Base-by-base conservation (phyloP, 768 basidiomycete species). In the Hemileccinum impolitum region DNA sequence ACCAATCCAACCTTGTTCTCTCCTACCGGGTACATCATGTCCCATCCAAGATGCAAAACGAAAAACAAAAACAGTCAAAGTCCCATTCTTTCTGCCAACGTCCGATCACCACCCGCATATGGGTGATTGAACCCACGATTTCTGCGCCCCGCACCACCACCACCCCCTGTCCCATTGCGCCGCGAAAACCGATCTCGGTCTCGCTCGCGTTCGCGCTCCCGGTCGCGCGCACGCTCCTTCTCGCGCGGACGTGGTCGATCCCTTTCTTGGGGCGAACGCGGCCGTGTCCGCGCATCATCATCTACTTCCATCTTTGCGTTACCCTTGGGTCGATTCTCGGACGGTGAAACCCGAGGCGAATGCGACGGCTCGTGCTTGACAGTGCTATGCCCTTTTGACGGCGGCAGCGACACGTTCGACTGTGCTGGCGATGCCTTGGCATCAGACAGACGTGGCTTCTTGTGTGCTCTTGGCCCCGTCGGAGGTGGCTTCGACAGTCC, bases 11-110 rank as follows among this genome's bases (percentile, higher is more conserved):
- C 44, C 51, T 37, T 42, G 41, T 36, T 35, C 55, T 46, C 41
- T 48, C 71, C 55, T 57, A 72, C 73, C 69, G 61, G 67, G 64
- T 74, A 74, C 68, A 68, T 53, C 67, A 70, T 53, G 53, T 58
- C 62, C 59, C 51, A 42, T 52, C 47, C 55, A 58, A 55, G 47
- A 57, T 57, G 52, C 38, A 60, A 54, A 38, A 42, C 36, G 54
- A 31, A 50, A 37, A 53, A 46, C 45, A 55, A 55, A 45, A 53
- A 52, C 17, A 46, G 23, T 44, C 70, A 87, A 37, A 89, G 75
- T 67, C 89, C 89, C 84, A 91, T 79, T 62, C 89, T 74, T 69
- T 90, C 87, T 67, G 84, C 85, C 74, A 91, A 82, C 75, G 89
- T 87, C 79, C 88, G 87, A 74, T 87, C 84, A 39, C 72, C 73